Conservation (phyloP, 169 alveolate species). For the Babesia divergens region DNA sequence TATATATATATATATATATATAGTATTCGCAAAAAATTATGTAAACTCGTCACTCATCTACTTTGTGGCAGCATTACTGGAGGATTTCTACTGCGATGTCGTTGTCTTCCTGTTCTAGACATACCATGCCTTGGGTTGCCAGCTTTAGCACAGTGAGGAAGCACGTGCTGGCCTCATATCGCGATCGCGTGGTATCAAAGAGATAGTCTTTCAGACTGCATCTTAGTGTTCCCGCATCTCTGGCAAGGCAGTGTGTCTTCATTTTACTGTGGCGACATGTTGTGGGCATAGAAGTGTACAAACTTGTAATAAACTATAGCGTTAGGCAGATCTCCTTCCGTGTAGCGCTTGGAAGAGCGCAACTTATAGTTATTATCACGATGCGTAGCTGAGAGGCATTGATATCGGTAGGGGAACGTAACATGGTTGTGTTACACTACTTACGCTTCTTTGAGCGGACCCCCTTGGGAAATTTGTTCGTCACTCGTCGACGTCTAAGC, state of each 20-base stretch:
- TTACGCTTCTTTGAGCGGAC: too few relatives aligned
- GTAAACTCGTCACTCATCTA: background rate
- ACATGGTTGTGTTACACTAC: too few relatives aligned
- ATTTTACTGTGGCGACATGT: background rate
- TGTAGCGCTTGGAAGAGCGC: background rate
- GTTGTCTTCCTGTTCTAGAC: background rate
- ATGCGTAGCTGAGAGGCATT: too few relatives aligned
- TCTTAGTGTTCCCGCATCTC: background rate
- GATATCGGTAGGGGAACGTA: too few relatives aligned
- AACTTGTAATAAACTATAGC: background rate
- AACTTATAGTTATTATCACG: too few relatives aligned
- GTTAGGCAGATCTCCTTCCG: background rate
- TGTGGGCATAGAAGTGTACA: background rate
- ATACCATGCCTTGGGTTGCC: background rate
- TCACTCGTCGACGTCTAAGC: too few relatives aligned
- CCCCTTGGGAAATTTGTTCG: too few relatives aligned
- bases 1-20: background rate
- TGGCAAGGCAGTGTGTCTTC: background rate
- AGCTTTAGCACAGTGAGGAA: constrained; percentile 23
- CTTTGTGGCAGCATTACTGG: background rate
- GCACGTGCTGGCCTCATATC: constrained; percentile 5
- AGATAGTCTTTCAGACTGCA: background rate
- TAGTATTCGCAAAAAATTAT: background rate
- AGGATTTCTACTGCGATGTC: background rate
- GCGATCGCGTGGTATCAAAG: background rate